phyloP scores from a whole-genome alignment of 306 rosid genomes.

The Sophora flavescens region DNA sequence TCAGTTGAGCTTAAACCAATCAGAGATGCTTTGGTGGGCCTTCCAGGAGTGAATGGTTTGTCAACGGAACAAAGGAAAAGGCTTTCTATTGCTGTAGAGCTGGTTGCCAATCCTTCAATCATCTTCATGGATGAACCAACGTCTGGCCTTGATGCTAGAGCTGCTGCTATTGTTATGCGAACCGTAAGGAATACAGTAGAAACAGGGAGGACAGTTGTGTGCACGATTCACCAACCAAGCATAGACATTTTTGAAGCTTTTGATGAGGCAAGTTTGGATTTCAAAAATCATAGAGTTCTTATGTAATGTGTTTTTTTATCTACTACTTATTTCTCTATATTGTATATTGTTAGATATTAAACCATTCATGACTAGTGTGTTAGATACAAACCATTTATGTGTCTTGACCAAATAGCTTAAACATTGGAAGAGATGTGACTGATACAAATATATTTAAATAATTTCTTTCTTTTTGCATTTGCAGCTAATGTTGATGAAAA shows the following conservation, averaged over 20 bases:
- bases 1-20: constrained; percentile 64
- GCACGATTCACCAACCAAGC: constrained; percentile 60
- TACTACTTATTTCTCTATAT: background rate
- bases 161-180: constrained; percentile 53
- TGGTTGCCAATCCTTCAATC: constrained; percentile 61
- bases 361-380: too few species aligned
- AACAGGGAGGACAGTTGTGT: constrained; percentile 55
- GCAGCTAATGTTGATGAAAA: constrained; percentile 59
- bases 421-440: too few species aligned
- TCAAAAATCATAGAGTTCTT: background rate
- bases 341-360: background rate
- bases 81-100: constrained; percentile 65
- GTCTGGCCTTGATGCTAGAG: constrained; percentile 57
- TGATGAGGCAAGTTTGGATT: constrained; percentile 46
- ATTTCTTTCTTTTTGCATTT: constrained; percentile 8
- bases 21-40: constrained; percentile 62
- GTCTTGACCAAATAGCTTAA: background rate
- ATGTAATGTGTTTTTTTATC: background rate
- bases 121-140: constrained; percentile 60
- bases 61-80: constrained; percentile 69
- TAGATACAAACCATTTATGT: background rate
- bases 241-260: constrained; percentile 56
- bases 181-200: constrained; percentile 48
- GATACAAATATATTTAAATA: background rate
- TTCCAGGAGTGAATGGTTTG: constrained; percentile 55